These are phyloP conservation scores for Fusarium begoniae DNA, from an alignment of 2,329 filamentous ascomycete species.

Conservation along the genomic window DNA sequence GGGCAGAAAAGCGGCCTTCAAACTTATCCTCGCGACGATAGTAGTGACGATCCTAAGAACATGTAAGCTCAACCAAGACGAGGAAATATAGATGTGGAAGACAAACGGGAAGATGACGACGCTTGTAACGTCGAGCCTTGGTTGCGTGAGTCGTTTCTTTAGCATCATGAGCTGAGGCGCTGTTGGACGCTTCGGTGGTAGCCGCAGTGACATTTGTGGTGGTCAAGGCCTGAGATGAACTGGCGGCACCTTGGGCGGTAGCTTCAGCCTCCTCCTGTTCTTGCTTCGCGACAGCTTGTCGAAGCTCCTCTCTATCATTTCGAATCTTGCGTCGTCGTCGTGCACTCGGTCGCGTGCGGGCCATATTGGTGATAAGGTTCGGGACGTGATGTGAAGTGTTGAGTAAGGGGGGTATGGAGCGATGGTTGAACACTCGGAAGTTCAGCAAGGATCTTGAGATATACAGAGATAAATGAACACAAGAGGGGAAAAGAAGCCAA, in stretches of 20 bases:
- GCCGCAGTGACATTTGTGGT: neutral
- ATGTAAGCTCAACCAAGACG: too few species aligned
- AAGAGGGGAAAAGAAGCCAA: neutral
- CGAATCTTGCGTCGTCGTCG: neutral
- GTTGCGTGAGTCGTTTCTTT: neutral
- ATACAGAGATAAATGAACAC: too few species aligned
- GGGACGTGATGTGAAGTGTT: neutral
- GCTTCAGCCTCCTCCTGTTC: neutral
- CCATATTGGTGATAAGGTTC: neutral
- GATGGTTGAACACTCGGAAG: neutral
- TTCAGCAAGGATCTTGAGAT: neutral
- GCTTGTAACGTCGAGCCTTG: too few species aligned
- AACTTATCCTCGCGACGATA: too few species aligned
- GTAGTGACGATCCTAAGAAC: too few species aligned
- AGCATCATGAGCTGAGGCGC: neutral
- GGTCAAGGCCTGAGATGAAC: neutral
- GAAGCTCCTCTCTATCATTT: neutral
- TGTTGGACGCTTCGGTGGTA: neutral
- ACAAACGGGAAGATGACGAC: too few species aligned
- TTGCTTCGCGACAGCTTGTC: too few species aligned
- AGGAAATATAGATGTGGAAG: too few species aligned
- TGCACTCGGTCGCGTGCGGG: neutral
- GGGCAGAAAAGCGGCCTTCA: too few species aligned
- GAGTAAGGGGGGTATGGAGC: neutral
- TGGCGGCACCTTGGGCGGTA: neutral